Conservation (phyloP, 2,329 filamentous ascomycete species). For the Colletotrichum sp. region DNA sequence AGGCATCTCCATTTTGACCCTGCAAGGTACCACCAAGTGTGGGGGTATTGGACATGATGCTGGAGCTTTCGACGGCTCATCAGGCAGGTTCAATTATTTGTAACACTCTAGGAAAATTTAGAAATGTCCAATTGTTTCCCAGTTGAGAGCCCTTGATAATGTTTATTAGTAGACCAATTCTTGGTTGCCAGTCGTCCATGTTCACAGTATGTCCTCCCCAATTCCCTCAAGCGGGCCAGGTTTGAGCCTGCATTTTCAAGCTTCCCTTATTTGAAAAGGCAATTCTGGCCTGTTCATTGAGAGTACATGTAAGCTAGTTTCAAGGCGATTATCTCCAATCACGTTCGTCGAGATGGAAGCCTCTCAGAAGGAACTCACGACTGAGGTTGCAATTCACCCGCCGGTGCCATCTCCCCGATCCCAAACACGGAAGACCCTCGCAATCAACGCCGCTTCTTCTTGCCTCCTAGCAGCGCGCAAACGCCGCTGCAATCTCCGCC, state of each 20-base stretch:
- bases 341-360: neutral
- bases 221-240: fast-evolving
- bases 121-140: fast-evolving
- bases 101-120: fast-evolving
- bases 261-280: fast-evolving
- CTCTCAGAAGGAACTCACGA: neutral
- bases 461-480: neutral
- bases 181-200: neutral
- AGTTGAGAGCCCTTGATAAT: neutral
- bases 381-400: neutral
- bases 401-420: neutral
- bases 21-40: neutral
- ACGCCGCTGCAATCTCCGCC: neutral
- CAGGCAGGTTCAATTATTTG: fast-evolving
- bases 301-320: neutral
- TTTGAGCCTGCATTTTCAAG: fast-evolving
- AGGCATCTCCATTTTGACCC: neutral
- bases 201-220: neutral
- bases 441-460: neutral
- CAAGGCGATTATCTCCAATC: neutral
- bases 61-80: neutral
- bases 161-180: neutral
- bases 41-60: neutral
- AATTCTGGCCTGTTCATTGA: fast-evolving
- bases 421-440: neutral